phyloP scores from a whole-genome alignment of 148 eudicot genomes.

The Fagopyrum esculentum region DNA sequence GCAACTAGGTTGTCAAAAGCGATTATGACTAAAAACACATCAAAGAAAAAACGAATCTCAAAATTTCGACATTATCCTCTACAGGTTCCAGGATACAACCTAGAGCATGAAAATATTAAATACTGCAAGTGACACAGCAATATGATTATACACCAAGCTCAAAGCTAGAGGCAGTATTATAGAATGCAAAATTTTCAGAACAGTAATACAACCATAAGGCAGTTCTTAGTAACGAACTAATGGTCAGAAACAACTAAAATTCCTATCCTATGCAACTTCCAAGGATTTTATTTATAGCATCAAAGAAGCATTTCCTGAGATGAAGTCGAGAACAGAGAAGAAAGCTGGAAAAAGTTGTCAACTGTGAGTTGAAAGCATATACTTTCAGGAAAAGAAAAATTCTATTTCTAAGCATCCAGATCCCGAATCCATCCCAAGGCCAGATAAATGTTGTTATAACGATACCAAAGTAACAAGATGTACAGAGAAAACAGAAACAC shows the following conservation, averaged over 20 bases:
- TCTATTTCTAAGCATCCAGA: not conserved
- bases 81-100: too few species aligned
- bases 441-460: not conserved
- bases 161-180: not conserved
- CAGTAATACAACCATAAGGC: not conserved
- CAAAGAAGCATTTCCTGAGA: too few species aligned
- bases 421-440: not conserved
- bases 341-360: not conserved
- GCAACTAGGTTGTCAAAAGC: too few species aligned
- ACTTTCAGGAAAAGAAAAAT: not conserved
- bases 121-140: not conserved
- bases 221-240: not conserved
- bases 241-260: too few species aligned
- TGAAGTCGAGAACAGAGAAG: not conserved
- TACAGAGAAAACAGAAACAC: not conserved
- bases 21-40: too few species aligned
- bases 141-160: slow-evolving; percentile 2
- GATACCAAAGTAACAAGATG: not conserved
- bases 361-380: not conserved
- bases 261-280: not conserved
- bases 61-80: too few species aligned
- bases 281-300: not conserved
- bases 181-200: not conserved
- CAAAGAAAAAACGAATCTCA: too few species aligned
- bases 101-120: not conserved